phyloP scores from a whole-genome alignment of 805 yeast species.

The Priceomyces haplophilus region DNA sequence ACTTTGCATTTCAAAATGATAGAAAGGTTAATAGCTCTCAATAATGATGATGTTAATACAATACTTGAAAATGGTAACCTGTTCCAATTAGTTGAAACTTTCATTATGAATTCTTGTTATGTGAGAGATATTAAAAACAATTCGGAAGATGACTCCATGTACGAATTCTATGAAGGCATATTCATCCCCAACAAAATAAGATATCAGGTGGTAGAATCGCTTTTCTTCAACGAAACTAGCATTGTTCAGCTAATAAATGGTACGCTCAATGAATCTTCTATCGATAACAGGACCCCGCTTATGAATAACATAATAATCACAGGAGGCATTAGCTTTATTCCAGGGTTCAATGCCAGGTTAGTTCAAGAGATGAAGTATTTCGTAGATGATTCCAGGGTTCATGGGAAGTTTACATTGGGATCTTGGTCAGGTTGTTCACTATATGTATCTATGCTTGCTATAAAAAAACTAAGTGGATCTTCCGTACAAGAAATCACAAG shows the following conservation, averaged over 20 bases:
- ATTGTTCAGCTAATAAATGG: constrained; percentile 7
- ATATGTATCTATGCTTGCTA: constrained; percentile 20
- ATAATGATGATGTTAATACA: constrained; percentile 8
- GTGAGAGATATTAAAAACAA: constrained; percentile 8
- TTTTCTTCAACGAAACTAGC: constrained; percentile 6
- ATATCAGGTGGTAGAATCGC: constrained; percentile 13
- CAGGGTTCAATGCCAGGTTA: constrained; percentile 20
- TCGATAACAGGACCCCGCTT: constrained; percentile 20
- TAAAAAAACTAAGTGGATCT: constrained; percentile 4
- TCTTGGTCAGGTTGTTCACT: constrained; percentile 33
- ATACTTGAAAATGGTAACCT: constrained; percentile 8
- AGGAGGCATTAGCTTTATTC: constrained; percentile 23
- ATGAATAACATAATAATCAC: constrained; percentile 19
- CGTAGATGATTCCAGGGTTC: constrained; percentile 3
- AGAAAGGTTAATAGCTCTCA: constrained; percentile 12
- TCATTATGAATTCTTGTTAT: constrained; percentile 13
- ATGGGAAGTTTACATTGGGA: constrained; percentile 19
- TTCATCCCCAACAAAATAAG: constrained; percentile 11
- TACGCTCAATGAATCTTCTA: constrained; percentile 10
- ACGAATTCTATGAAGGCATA: constrained; percentile 12
- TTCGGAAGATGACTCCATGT: constrained; percentile 1
- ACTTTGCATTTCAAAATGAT: constrained; percentile 18
- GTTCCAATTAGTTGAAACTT: constrained; percentile 17
- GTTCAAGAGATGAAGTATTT: constrained; percentile 11
- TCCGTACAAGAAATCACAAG: not conserved